Percentiles rank a stretch among this genome's conserved stretches.
Evolutionary conservation across 2,329 filamentous ascomycete genomes (phyloP).

Genomic region (Pseudopithomyces maydicus): DNA sequence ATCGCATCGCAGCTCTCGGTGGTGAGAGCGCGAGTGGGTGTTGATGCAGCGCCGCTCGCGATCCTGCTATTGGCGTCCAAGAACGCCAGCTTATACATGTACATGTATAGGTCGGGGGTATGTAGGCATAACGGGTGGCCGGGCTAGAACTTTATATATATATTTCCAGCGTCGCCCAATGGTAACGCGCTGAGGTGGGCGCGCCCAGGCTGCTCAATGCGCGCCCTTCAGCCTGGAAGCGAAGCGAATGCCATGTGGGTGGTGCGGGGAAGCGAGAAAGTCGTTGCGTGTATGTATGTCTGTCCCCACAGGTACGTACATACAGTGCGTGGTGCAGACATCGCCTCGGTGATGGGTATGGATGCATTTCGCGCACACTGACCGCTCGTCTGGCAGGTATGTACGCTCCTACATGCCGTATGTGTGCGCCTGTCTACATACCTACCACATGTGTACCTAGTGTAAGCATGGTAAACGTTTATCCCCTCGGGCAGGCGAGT

Average conservation of each 20-base stretch:
- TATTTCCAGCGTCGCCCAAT: no score
- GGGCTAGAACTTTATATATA: slow-evolving; percentile 2
- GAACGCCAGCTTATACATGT: background rate
- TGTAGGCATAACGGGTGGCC: slow-evolving; percentile 2
- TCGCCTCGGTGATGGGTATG: no score
- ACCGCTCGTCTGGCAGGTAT: no score
- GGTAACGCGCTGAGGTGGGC: no score
- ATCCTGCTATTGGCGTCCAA: background rate
- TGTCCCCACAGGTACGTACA: background rate
- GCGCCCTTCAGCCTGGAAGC: slow-evolving; percentile 4
- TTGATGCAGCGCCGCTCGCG: no score
- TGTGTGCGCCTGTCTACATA: background rate
- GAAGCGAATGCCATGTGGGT: background rate
- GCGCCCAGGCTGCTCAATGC: slow-evolving; percentile 5
- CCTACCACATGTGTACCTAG: no score
- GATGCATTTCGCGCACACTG: no score
- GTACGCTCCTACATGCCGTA: background rate
- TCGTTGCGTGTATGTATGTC: background rate
- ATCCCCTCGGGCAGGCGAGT: background rate
- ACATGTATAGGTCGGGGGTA: background rate
- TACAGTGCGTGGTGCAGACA: no score
- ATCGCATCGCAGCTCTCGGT: no score
- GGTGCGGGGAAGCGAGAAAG: slow-evolving; percentile 3
- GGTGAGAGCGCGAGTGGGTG: no score
- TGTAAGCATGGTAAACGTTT: background rate